A percentile compares a stretch with the other conserved stretches of the same genome.
phyloP scores from a whole-genome alignment of 768 basidiomycete genomes.

The Amanita rubescens region DNA sequence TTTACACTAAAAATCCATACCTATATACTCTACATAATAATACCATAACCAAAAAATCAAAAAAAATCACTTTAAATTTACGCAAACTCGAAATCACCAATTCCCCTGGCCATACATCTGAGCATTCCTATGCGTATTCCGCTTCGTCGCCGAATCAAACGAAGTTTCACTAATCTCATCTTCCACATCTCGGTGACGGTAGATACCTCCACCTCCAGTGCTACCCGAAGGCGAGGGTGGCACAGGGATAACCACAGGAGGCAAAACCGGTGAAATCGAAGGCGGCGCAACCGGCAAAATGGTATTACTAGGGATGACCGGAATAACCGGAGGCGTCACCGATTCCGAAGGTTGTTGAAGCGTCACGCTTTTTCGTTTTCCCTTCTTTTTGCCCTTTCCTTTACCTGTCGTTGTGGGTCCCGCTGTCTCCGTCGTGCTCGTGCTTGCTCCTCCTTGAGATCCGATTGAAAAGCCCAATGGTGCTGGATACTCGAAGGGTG shows the following conservation, averaged over 20 bases:
- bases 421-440: not conserved
- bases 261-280: not conserved
- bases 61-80: no score
- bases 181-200: not conserved
- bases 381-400: not conserved
- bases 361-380: not conserved
- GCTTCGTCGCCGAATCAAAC: slow-evolving; percentile 4
- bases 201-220: not conserved
- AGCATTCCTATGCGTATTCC: slow-evolving; percentile 6
- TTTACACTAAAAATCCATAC: no score
- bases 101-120: not conserved
- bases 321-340: no score
- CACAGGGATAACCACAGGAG: not conserved
- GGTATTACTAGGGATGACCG: no score
- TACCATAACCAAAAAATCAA: no score
- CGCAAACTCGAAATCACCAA: slow-evolving; percentile 8
- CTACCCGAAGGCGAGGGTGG: not conserved
- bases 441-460: not conserved
- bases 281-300: not conserved
- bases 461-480: not conserved
- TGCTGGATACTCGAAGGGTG: slow-evolving; percentile 3
- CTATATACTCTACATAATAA: no score
- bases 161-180: not conserved
- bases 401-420: not conserved
- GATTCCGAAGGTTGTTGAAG: not conserved